These are phyloP conservation scores for Paracorniculantispora psalliotae DNA, from an alignment of 2,329 filamentous ascomycete genomes.

Conservation along the genomic window DNA sequence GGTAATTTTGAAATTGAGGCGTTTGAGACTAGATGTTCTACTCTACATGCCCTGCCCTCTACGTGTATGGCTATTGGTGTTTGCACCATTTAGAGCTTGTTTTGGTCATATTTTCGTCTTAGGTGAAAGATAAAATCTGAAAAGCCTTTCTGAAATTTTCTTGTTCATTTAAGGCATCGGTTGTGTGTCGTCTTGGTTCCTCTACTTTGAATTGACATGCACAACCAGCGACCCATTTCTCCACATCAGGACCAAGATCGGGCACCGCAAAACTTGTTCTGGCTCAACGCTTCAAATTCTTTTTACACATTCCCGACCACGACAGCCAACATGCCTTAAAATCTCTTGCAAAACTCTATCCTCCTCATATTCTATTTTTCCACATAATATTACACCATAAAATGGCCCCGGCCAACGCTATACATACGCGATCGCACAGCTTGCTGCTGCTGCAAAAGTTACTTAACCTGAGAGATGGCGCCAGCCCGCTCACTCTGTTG, in stretches of 20 bases:
- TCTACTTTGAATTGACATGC: too few species aligned
- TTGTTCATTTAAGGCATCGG: too few species aligned
- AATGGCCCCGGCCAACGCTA: conserved; percentile 53
- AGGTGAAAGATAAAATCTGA: too few species aligned
- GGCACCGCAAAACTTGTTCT: not conserved
- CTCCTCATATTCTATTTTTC: not conserved
- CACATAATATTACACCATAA: not conserved
- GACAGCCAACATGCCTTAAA: not conserved
- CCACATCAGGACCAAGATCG: conserved; percentile 1
- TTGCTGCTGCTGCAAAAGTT: conserved; percentile 78
- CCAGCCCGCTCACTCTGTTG: conserved; percentile 81
- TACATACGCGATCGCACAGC: conserved; percentile 77
- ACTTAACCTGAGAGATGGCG: conserved; percentile 69
- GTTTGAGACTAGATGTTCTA: too few species aligned
- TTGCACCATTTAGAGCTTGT: too few species aligned
- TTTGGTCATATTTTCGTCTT: too few species aligned
- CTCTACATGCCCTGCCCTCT: too few species aligned
- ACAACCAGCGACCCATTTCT: not conserved
- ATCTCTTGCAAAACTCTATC: not conserved
- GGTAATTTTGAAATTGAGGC: too few species aligned
- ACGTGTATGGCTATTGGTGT: too few species aligned
- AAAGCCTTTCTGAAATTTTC: too few species aligned
- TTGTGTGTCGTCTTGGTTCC: too few species aligned
- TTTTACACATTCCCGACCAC: not conserved
- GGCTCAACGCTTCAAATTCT: not conserved